phyloP scores from a whole-genome alignment of 495 filamentous ascomycete genomes.

The Apodospora peruviana region DNA sequence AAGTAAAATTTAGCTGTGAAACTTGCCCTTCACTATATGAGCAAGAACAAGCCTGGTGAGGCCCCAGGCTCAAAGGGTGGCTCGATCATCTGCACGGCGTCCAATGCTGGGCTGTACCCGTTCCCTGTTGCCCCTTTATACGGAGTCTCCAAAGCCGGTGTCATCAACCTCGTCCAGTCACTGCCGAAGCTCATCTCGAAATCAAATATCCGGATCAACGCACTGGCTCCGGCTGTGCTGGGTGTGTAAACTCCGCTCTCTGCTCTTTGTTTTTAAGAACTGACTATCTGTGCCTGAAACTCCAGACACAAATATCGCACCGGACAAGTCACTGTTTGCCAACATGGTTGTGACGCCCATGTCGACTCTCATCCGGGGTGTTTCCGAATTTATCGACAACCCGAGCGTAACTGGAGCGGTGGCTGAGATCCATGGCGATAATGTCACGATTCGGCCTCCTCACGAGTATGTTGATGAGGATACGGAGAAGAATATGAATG shows the following conservation, averaged over 20 bases:
- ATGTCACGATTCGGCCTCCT: constrained; percentile 43
- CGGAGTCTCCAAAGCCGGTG: constrained; percentile 44
- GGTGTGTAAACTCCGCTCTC: constrained; percentile 6
- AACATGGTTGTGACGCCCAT: constrained; percentile 51
- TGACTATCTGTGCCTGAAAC: neutral
- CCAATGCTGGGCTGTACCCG: constrained; percentile 51
- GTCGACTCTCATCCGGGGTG: constrained; percentile 40
- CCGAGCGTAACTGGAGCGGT: constrained; percentile 37
- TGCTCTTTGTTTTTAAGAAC: neutral
- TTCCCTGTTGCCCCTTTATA: constrained; percentile 54
- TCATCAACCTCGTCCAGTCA: constrained; percentile 48
- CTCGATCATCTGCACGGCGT: constrained; percentile 51
- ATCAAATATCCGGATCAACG: constrained; percentile 48
- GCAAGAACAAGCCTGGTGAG: constrained; percentile 31
- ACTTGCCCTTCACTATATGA: constrained; percentile 48
- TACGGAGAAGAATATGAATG: constrained; percentile 44
- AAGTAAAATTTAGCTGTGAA: constrained; percentile 36
- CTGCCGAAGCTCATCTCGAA: constrained; percentile 31
- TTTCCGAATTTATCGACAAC: constrained; percentile 38
- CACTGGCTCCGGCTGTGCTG: constrained; percentile 48
- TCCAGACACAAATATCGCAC: constrained; percentile 45
- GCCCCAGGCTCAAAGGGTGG: constrained; percentile 27
- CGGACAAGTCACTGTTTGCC: constrained; percentile 38
- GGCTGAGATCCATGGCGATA: constrained; percentile 50
- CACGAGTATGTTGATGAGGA: constrained; percentile 49